Conservation (phyloP, 352 stramenopile genomes). For the Globisporangium ultimum region DNA sequence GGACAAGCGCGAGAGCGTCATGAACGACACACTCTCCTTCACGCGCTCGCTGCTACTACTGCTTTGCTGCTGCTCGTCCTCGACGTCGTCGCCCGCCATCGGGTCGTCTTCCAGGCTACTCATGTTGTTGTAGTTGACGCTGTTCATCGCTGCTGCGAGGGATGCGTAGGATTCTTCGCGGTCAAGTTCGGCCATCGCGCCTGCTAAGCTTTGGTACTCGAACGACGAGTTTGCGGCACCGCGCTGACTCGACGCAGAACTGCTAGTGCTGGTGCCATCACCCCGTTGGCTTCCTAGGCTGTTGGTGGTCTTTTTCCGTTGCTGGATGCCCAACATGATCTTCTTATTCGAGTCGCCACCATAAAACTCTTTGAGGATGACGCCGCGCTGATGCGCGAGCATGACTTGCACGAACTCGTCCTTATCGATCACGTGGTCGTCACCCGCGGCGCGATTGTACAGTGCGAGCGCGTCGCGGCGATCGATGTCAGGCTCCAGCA, state of each 20-base stretch:
- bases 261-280: not conserved
- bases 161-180: slow-evolving; percentile 60
- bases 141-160: slow-evolving; percentile 43
- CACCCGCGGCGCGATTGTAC: slow-evolving; percentile 61
- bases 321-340: slow-evolving; percentile 40
- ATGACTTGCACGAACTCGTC: slow-evolving; percentile 77
- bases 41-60: slow-evolving; percentile 13
- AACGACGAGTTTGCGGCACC: not conserved
- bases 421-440: slow-evolving; percentile 79
- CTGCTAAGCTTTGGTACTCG: slow-evolving; percentile 22
- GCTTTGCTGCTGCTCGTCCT: slow-evolving; percentile 16
- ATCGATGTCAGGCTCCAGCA: slow-evolving; percentile 63
- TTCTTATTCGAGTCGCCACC: slow-evolving; percentile 49
- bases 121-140: slow-evolving; percentile 9
- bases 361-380: slow-evolving; percentile 69
- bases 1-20: slow-evolving; percentile 52
- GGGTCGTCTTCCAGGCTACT: slow-evolving; percentile 11
- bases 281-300: too few relatives aligned
- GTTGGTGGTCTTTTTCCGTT: slow-evolving; percentile 34
- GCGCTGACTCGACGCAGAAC: not conserved
- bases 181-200: slow-evolving; percentile 31
- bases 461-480: slow-evolving; percentile 51
- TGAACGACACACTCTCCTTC: slow-evolving; percentile 61
- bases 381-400: slow-evolving; percentile 61
- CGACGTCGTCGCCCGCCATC: slow-evolving; percentile 25